These are phyloP conservation scores for Ceratocystiopsis minuta DNA, from an alignment of 2,329 filamentous ascomycete species.

Conservation along the genomic window DNA sequence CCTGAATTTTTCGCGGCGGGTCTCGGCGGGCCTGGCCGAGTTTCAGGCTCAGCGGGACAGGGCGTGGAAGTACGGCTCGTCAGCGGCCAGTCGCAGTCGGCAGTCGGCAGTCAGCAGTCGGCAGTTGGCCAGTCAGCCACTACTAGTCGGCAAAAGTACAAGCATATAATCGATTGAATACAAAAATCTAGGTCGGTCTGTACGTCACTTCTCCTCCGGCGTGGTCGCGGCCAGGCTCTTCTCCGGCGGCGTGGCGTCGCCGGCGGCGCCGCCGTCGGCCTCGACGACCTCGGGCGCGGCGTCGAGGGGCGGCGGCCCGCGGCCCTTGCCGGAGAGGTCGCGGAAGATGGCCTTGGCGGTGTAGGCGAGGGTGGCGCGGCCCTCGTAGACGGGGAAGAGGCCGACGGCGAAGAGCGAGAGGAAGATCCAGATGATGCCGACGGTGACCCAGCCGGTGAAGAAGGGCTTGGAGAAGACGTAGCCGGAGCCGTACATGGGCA, in stretches of 20 bases:
- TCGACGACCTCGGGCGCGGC: slow-evolving; percentile 3
- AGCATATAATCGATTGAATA: too few species aligned
- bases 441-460: slow-evolving; percentile 65
- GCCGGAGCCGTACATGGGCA: slow-evolving; percentile 69
- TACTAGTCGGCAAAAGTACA: too few species aligned
- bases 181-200: too few species aligned
- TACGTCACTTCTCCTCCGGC: too few species aligned
- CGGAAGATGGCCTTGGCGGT: slow-evolving; percentile 43
- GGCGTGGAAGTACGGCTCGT: too few species aligned
- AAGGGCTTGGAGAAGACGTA: slow-evolving; percentile 73
- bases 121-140: too few species aligned
- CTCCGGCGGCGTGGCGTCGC: slow-evolving; percentile 9
- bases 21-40: too few species aligned
- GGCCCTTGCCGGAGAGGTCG: slow-evolving; percentile 34
- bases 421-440: slow-evolving; percentile 68
- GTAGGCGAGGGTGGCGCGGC: slow-evolving; percentile 44
- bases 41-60: too few species aligned
- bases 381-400: slow-evolving; percentile 67
- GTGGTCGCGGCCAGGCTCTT: background rate
- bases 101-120: too few species aligned
- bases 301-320: slow-evolving; percentile 8
- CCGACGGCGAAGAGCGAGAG: slow-evolving; percentile 55
- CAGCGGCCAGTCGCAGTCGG: too few species aligned
- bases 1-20: too few species aligned
- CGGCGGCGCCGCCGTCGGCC: background rate